These are phyloP conservation scores for Astrephomene gubernaculifera DNA, from an alignment of 139 green algal genomes.

Conservation along the genomic window DNA sequence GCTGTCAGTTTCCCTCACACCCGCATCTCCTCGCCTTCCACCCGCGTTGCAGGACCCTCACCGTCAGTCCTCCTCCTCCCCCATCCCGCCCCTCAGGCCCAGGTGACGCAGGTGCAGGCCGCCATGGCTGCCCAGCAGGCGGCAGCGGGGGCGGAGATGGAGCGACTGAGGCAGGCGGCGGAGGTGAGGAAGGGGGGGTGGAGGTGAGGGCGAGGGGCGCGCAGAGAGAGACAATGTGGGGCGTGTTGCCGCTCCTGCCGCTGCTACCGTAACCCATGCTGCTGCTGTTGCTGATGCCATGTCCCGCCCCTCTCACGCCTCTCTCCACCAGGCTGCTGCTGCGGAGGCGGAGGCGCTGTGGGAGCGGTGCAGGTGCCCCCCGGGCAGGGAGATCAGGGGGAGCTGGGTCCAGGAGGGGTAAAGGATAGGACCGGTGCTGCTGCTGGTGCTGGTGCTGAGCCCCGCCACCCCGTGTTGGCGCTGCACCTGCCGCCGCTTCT, in stretches of 20 bases:
- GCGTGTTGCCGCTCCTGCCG: too few species aligned
- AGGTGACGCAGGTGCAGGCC: slow-evolving; percentile 48
- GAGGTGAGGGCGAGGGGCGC: too few species aligned
- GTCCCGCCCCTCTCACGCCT: too few species aligned
- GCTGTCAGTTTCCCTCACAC: too few species aligned
- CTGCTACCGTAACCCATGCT: too few species aligned
- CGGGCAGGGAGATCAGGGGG: too few species aligned
- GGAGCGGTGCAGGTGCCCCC: slow-evolving; percentile 13
- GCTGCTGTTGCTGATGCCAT: too few species aligned
- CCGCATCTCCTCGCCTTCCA: too few species aligned
- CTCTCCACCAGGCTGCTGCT: too few species aligned
- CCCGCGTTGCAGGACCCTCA: too few species aligned
- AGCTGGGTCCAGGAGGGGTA: too few species aligned
- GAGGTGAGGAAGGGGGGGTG: background rate
- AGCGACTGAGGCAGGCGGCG: slow-evolving; percentile 12
- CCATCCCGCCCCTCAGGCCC: background rate
- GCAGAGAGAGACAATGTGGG: too few species aligned
- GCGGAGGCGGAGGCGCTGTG: background rate
- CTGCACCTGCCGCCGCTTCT: background rate
- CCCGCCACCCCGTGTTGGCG: background rate
- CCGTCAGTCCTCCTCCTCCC: background rate
- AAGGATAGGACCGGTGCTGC: background rate
- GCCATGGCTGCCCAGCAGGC: slow-evolving; percentile 36
- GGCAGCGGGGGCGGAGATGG: slow-evolving; percentile 33
- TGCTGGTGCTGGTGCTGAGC: background rate